Evolutionary conservation across 768 basidiomycete genomes (phyloP).

Genomic region (Rubroboletus satanas): DNA sequence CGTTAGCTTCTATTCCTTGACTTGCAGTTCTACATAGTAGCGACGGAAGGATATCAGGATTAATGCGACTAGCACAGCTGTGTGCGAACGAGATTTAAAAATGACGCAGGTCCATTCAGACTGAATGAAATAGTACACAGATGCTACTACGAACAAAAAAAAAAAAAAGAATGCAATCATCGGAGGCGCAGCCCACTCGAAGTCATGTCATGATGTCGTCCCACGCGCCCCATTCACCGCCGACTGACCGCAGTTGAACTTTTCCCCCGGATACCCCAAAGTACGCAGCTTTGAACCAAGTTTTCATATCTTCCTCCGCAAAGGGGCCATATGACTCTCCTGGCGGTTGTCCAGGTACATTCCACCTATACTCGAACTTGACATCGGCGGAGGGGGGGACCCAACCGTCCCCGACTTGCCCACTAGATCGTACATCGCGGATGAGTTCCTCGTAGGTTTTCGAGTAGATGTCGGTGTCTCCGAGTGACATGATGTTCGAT

Average conservation of each 20-base stretch:
- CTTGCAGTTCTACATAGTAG: constrained; percentile 8
- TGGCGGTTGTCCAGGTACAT: constrained; percentile 45
- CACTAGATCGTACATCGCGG: constrained; percentile 67
- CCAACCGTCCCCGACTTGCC: constrained; percentile 66
- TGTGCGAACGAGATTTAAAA: constrained; percentile 1
- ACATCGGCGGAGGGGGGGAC: constrained; percentile 70
- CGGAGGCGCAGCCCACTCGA: neutral
- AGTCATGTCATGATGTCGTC: constrained; percentile 53
- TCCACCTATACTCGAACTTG: constrained; percentile 83
- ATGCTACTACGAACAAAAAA: constrained; percentile 1
- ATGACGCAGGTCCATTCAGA: neutral
- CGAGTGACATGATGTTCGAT: constrained; percentile 82
- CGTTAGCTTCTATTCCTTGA: constrained; percentile 8
- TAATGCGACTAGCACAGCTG: constrained; percentile 12
- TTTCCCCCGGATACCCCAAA: constrained; percentile 79
- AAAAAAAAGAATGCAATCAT: neutral
- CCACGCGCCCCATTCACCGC: constrained; percentile 75
- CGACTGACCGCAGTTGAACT: constrained; percentile 64
- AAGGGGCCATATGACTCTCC: constrained; percentile 76
- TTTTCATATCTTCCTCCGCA: constrained; percentile 70
- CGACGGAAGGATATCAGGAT: constrained; percentile 17
- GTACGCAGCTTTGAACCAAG: constrained; percentile 77
- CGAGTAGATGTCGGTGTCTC: constrained; percentile 83
- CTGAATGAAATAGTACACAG: constrained; percentile 15
- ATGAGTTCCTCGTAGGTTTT: constrained; percentile 84